Evolutionary conservation across 129 eudicot species (phyloP), one percentile per base, ranked within the genome.

Genomic region (Arctium minus): DNA sequence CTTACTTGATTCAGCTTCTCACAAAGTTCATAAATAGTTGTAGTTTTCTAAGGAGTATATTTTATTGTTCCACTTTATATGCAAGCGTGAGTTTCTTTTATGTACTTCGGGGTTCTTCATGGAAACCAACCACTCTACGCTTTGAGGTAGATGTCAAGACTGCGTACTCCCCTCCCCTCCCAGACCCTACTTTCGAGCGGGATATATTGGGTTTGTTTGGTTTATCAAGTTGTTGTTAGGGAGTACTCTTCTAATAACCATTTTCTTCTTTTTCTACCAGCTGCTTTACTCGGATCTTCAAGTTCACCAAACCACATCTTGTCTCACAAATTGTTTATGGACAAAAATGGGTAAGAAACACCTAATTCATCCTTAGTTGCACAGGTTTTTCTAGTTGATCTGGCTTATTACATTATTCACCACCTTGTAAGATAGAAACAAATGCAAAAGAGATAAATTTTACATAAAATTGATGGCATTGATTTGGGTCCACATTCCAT

Each of bases 231-330:
- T 22, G 27, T 22, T 22, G 27, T 22, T 22, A 22, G 27, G 27
- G 27, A 22, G 11, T 73, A 30, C 53, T 32, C 4, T 74, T 67
- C 13, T 64, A 83, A 53, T 40, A 70, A 77, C 73, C 31, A 18
- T 78, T 78, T 70, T 53, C 3, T 76, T 50, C 33, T 68, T 79
- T 82, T 72, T 77, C 29, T 78, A 72, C 67, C 92, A 96, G 99
- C 86, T 87, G 92, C 79, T 96, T 96, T 85, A 96, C 97, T 80
- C 92, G 97, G 86, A 90, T 93, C 86, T 96, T 93, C 99, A 96
- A 93, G 94, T 96, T 96, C 89, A 89, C 86, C 87, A 96, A 85
- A 81, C 88, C 91, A 46, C 88, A 91, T 82, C 9, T 87, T 12
- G 76, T 89, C 73, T 93, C 99, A 12, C 83, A 91, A 88, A 39